phyloP scores from a whole-genome alignment of 768 basidiomycete genomes.

The Mycena rosella region DNA sequence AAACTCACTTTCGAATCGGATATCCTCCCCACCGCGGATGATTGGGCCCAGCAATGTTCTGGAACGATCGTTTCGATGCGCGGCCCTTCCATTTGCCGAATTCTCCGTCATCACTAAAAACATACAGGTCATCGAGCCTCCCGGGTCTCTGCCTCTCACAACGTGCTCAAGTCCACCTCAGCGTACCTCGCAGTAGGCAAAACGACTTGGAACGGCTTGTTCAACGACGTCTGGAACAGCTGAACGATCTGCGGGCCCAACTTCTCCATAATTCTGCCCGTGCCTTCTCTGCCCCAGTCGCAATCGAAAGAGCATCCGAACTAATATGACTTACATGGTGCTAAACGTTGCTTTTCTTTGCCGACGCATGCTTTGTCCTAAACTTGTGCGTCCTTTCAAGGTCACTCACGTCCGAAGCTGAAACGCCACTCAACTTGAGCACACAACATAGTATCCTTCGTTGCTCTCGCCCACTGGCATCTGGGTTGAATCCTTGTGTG shows the following conservation, averaged over 20 bases:
- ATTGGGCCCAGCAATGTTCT: too few species aligned
- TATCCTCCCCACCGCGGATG: too few species aligned
- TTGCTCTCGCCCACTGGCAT: conserved; percentile 22
- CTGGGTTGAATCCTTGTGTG: conserved; percentile 30
- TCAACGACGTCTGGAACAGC: conserved; percentile 32
- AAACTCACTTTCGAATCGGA: too few species aligned
- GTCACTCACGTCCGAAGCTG: too few species aligned
- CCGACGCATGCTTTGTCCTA: conserved; percentile 27
- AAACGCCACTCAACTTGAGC: background rate
- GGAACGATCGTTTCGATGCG: too few species aligned
- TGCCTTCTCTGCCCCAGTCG: background rate
- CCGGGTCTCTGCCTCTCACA: background rate
- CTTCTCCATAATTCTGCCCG: conserved; percentile 15
- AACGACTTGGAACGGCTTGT: conserved; percentile 24
- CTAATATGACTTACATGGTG: conserved; percentile 19
- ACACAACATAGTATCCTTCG: background rate
- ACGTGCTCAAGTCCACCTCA: background rate
- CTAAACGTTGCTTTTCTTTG: conserved; percentile 32
- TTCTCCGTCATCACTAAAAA: too few species aligned
- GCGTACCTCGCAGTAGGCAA: background rate
- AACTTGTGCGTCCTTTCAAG: conserved; percentile 24
- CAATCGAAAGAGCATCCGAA: too few species aligned
- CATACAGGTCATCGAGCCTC: background rate
- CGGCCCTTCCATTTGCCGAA: background rate
- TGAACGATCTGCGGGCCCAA: conserved; percentile 33